A percentile compares a stretch with the other conserved stretches of the same genome.
phyloP scores from a whole-genome alignment of 306 rosid genomes.

The Prinsepia uniflora region DNA sequence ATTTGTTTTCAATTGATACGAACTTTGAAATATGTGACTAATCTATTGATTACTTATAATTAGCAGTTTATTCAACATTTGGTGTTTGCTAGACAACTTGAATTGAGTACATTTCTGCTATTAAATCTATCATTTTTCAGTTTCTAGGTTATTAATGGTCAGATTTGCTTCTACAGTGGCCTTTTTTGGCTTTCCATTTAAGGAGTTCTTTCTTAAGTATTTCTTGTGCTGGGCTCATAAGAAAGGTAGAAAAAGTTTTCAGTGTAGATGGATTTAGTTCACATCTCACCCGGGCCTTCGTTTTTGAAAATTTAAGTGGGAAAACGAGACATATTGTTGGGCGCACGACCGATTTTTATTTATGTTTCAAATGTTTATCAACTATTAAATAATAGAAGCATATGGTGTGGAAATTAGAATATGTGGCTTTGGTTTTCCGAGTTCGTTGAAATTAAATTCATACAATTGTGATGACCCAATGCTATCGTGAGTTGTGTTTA shows the following conservation, averaged over 20 bases:
- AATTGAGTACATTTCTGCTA: constrained; percentile 23
- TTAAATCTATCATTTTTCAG: background rate
- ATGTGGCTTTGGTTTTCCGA: background rate
- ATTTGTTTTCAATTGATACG: too few species aligned
- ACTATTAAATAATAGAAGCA: background rate
- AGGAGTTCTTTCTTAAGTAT: background rate
- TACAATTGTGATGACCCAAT: background rate
- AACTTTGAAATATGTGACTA: too few species aligned
- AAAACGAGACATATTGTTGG: background rate
- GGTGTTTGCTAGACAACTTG: constrained; percentile 14
- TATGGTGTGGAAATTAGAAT: background rate
- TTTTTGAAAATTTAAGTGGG: background rate
- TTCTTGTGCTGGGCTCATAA: background rate
- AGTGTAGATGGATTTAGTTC: background rate
- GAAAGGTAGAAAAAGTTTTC: background rate
- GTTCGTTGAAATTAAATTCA: background rate
- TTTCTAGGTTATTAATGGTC: background rate
- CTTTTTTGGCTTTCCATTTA: constrained; percentile 10
- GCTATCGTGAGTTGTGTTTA: background rate
- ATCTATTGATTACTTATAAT: too few species aligned
- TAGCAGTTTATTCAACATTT: too few species aligned
- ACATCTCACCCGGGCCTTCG: background rate
- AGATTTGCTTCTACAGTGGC: constrained; percentile 17
- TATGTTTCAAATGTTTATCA: background rate
- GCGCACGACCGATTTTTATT: background rate